Evolutionary conservation across 306 rosid species (phyloP).

Genomic region (Delonix regia): DNA sequence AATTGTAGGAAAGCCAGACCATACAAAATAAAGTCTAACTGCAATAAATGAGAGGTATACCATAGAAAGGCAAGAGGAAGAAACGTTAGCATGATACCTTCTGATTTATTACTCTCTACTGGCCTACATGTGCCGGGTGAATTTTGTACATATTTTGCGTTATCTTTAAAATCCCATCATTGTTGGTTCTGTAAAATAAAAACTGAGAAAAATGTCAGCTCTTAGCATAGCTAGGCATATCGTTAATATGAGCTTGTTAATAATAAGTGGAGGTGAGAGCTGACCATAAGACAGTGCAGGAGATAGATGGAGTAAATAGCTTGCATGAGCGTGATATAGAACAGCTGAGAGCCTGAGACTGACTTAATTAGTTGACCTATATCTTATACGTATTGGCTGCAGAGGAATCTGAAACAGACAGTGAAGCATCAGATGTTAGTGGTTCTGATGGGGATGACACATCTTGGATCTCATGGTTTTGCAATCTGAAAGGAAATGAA

Average conservation of each 20-base stretch:
- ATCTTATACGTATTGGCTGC: slow-evolving; percentile 28
- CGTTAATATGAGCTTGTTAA: too few species aligned
- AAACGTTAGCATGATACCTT: background rate
- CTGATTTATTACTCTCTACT: background rate
- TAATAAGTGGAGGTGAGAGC: background rate
- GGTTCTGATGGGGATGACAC: slow-evolving; percentile 81
- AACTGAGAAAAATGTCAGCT: background rate
- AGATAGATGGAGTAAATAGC: background rate
- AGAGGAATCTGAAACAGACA: slow-evolving; percentile 84
- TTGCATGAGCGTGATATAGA: background rate
- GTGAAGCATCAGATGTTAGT: slow-evolving; percentile 74
- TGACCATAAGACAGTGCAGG: background rate
- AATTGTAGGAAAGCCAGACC: background rate
- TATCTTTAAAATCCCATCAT: background rate
- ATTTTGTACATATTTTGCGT: background rate
- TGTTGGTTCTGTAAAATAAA: background rate
- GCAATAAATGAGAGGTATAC: background rate
- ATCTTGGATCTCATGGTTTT: slow-evolving; percentile 80
- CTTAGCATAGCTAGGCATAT: background rate
- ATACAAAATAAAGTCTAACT: background rate
- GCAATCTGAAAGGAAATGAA: slow-evolving; percentile 76
- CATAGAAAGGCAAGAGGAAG: background rate
- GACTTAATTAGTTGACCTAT: slow-evolving; percentile 24
- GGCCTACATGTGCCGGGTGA: background rate
- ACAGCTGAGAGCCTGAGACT: background rate